Evolutionary conservation across 164 flowering plant genomes (phyloP).

Genomic region (Tetracentron sinense): DNA sequence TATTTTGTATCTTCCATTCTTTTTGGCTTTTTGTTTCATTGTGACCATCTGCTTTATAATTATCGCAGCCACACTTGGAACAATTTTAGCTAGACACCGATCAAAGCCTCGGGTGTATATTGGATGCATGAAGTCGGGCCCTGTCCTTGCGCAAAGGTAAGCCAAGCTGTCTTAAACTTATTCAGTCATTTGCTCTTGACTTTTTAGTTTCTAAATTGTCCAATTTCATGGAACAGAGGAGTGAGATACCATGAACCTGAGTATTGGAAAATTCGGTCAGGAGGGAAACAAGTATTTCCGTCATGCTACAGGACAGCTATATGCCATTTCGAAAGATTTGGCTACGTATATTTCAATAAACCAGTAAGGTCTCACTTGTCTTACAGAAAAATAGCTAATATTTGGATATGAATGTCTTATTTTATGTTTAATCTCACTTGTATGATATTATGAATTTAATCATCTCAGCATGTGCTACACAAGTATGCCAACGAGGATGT

Average conservation of each 20-base stretch:
- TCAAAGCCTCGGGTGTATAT: conserved; percentile 55
- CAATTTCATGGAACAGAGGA: conserved; percentile 38
- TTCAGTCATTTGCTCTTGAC: neutral
- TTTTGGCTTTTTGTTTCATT: neutral
- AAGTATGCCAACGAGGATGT: conserved; percentile 90
- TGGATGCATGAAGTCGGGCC: conserved; percentile 91
- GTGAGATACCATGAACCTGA: conserved; percentile 75
- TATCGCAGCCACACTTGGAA: conserved; percentile 51
- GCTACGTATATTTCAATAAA: conserved; percentile 56
- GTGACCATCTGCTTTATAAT: neutral
- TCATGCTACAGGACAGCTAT: conserved; percentile 80
- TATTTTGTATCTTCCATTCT: neutral
- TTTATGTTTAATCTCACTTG: neutral
- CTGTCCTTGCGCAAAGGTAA: conserved; percentile 64
- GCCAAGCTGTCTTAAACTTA: conserved; percentile 7
- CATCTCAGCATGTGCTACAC: conserved; percentile 57
- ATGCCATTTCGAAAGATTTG: conserved; percentile 66
- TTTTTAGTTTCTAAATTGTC: neutral
- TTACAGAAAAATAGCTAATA: neutral
- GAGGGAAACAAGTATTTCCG: conserved; percentile 66
- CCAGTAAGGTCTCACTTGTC: conserved; percentile 36
- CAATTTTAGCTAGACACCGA: conserved; percentile 37
- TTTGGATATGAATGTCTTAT: neutral
- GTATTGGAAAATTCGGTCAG: conserved; percentile 75
- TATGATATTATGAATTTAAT: conserved; percentile 7